Evolutionary conservation across 1,284 basidiomycete species (phyloP).

Genomic region (Takashimella koratensis): DNA sequence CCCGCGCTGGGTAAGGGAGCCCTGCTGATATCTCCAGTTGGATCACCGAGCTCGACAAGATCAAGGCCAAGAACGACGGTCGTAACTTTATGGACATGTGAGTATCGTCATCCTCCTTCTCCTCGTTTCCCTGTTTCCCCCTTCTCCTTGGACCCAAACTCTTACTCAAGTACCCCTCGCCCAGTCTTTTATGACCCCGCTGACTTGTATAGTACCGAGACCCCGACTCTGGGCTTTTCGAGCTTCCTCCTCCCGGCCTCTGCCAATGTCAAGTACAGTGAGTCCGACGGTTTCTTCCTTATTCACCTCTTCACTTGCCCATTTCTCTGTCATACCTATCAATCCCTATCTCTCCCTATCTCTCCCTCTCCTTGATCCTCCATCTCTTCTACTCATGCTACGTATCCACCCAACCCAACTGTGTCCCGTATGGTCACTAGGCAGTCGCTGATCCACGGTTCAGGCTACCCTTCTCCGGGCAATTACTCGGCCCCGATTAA

Average conservation of each 20-base stretch:
- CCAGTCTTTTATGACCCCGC: not conserved
- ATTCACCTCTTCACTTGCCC: slow-evolving; percentile 3
- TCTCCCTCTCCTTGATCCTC: not conserved
- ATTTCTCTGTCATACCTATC: not conserved
- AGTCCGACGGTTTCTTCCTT: slow-evolving; percentile 19
- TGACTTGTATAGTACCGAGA: slow-evolving; percentile 61
- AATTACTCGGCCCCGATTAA: slow-evolving; percentile 39
- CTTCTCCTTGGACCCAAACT: slow-evolving; percentile 1
- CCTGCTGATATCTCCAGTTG: slow-evolving; percentile 51
- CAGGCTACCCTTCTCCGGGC: slow-evolving; percentile 42
- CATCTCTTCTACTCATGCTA: not conserved
- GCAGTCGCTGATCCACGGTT: not conserved
- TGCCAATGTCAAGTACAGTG: slow-evolving; percentile 39
- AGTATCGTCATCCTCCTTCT: slow-evolving; percentile 19
- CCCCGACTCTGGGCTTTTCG: slow-evolving; percentile 53
- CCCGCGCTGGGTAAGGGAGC: too few species aligned
- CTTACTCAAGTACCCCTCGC: slow-evolving; percentile 21
- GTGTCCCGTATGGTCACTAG: not conserved
- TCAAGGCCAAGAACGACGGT: slow-evolving; percentile 64
- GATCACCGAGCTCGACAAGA: slow-evolving; percentile 84
- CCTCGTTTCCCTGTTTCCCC: not conserved
- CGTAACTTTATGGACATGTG: slow-evolving; percentile 79
- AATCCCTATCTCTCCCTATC: not conserved
- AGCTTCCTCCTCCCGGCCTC: slow-evolving; percentile 38
- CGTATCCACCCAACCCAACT: not conserved